Percentiles rank a stretch among this genome's conserved stretches.
Conservation (phyloP, 495 filamentous ascomycete genomes). For the Bacidia rubella region DNA sequence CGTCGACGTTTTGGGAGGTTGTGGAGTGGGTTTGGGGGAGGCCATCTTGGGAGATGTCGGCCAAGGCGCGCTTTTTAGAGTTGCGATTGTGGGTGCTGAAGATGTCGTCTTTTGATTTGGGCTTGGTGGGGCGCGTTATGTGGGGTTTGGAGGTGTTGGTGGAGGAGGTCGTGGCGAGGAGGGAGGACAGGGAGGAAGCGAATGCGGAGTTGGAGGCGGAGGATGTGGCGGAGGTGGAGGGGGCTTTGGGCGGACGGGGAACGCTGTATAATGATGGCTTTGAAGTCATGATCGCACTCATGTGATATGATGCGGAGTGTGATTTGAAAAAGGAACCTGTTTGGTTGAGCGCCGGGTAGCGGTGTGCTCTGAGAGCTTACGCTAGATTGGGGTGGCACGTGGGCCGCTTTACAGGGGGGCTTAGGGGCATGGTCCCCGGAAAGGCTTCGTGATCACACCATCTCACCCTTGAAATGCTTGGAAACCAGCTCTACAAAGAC, state of each 20-base stretch:
- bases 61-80: slow-evolving; percentile 47
- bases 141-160: slow-evolving; percentile 20
- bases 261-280: slow-evolving; percentile 62
- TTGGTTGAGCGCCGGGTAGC: too few relatives aligned
- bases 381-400: too few relatives aligned
- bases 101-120: slow-evolving; percentile 46
- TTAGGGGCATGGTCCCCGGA: too few relatives aligned
- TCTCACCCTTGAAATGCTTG: too few relatives aligned
- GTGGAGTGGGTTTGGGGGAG: slow-evolving; percentile 24
- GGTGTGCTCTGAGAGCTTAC: too few relatives aligned
- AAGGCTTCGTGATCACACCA: too few relatives aligned
- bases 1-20: slow-evolving; percentile 31
- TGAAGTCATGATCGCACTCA: slow-evolving; percentile 35
- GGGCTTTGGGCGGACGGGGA: slow-evolving; percentile 39
- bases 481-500: too few relatives aligned
- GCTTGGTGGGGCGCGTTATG: slow-evolving; percentile 44
- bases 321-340: neutral
- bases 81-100: slow-evolving; percentile 61
- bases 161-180: slow-evolving; percentile 42
- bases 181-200: slow-evolving; percentile 59
- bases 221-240: slow-evolving; percentile 34
- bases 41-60: slow-evolving; percentile 31
- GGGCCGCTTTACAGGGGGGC: too few relatives aligned
- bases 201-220: slow-evolving; percentile 61
- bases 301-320: neutral